Evolutionary conservation across 805 yeast species (phyloP).

Genomic region (Starmerella cellae): DNA sequence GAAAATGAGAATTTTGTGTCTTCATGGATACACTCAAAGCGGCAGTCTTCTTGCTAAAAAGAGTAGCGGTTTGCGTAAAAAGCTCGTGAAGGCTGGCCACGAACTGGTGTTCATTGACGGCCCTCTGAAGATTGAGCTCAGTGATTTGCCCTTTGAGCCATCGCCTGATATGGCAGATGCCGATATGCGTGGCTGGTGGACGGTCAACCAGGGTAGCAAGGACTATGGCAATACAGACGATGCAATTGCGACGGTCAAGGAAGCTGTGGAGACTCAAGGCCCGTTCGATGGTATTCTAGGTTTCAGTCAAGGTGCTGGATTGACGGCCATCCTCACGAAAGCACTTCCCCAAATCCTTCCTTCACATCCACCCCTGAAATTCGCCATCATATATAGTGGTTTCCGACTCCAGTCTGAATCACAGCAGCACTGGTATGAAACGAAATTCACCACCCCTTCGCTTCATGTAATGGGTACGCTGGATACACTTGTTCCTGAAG

Average conservation of each 20-base stretch:
- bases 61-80: slow-evolving; percentile 77
- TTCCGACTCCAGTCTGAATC: slow-evolving; percentile 24
- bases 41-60: slow-evolving; percentile 75
- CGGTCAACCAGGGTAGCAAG: slow-evolving; percentile 33
- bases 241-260: slow-evolving; percentile 40
- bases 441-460: slow-evolving; percentile 31
- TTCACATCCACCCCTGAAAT: slow-evolving; percentile 43
- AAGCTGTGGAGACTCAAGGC: slow-evolving; percentile 47
- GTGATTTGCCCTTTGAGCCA: slow-evolving; percentile 60
- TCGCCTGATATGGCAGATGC: slow-evolving; percentile 19
- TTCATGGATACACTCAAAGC: slow-evolving; percentile 74
- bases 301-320: slow-evolving; percentile 89
- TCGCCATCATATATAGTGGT: slow-evolving; percentile 68
- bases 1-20: slow-evolving; percentile 48
- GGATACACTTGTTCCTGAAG: slow-evolving; percentile 73
- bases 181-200: slow-evolving; percentile 63
- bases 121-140: slow-evolving; percentile 49
- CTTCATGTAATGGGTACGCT: slow-evolving; percentile 74
- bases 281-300: slow-evolving; percentile 86
- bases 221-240: slow-evolving; percentile 27
- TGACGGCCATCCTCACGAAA: slow-evolving; percentile 57
- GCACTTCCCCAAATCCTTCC: slow-evolving; percentile 41
- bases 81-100: slow-evolving; percentile 49
- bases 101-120: slow-evolving; percentile 70
- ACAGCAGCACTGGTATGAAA: slow-evolving; percentile 26